A percentile compares a stretch with the other conserved stretches of the same genome.
Evolutionary conservation across 768 basidiomycete genomes (phyloP).

Genomic region (Sarcomyxa edulis): DNA sequence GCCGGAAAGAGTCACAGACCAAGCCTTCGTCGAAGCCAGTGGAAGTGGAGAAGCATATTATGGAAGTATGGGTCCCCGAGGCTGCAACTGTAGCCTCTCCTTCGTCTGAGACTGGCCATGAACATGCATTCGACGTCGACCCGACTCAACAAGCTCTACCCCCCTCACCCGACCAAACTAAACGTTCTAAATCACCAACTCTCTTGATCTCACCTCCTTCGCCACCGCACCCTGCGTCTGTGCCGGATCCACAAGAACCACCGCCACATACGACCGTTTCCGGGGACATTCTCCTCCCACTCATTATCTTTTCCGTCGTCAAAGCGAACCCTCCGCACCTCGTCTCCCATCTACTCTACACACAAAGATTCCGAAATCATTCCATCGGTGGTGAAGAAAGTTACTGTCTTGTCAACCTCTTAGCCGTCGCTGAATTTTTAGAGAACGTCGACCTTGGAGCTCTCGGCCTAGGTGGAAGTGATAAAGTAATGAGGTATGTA

Average conservation of each 20-base stretch:
- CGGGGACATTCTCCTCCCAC: conserved; percentile 86
- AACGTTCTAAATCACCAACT: neutral
- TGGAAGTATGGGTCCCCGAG: too few species aligned
- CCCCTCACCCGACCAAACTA: conserved; percentile 5
- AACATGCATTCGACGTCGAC: conserved; percentile 11
- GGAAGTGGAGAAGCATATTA: neutral
- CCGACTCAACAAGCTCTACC: conserved; percentile 9
- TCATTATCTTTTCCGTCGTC: conserved; percentile 93
- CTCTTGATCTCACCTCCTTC: conserved; percentile 8
- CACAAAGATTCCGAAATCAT: conserved; percentile 55
- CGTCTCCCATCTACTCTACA: conserved; percentile 62
- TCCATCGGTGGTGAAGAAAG: conserved; percentile 75
- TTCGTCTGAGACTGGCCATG: too few species aligned
- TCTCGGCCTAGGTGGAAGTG: conserved; percentile 55
- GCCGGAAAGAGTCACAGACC: too few species aligned
- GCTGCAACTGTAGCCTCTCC: too few species aligned
- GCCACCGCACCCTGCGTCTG: conserved; percentile 4
- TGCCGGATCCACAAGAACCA: conserved; percentile 11
- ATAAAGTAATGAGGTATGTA: conserved; percentile 50
- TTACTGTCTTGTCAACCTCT: conserved; percentile 90
- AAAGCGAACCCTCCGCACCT: conserved; percentile 86
- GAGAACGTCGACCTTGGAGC: conserved; percentile 87
- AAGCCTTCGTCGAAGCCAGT: too few species aligned
- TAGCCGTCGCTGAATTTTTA: conserved; percentile 94
- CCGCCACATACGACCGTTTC: conserved; percentile 52